phyloP scores from a whole-genome alignment of 2,329 filamentous ascomycete genomes.

The Davidsoniella virescens region DNA sequence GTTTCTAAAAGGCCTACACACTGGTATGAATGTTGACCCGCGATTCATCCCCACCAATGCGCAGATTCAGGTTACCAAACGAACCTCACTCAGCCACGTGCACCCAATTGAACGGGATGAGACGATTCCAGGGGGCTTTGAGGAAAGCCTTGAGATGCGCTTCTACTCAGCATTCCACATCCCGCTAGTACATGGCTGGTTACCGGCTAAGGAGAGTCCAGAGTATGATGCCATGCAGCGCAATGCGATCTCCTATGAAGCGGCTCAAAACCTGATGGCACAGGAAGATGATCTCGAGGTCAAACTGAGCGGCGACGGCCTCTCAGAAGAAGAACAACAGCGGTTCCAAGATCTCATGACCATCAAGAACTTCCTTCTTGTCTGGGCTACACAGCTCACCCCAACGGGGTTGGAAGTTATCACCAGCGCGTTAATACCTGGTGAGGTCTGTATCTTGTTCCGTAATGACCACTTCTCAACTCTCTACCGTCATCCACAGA shows the following conservation, averaged over 20 bases:
- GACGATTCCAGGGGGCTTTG: conserved; percentile 55
- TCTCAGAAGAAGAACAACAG: conserved; percentile 59
- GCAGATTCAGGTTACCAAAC: conserved; percentile 30
- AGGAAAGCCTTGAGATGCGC: conserved; percentile 74
- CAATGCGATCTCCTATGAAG: conserved; percentile 73
- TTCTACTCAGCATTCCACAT: conserved; percentile 81
- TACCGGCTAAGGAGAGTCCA: conserved; percentile 51
- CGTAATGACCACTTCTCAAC: conserved; percentile 96
- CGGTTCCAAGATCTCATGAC: conserved; percentile 67
- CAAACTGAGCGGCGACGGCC: conserved; percentile 45
- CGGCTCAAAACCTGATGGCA: conserved; percentile 78
- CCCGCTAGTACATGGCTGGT: conserved; percentile 84
- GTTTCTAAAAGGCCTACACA: conserved; percentile 78
- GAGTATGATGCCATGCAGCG: conserved; percentile 55
- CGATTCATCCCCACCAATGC: conserved; percentile 52
- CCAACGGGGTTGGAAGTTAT: conserved; percentile 64
- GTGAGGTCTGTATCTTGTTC: conserved; percentile 79
- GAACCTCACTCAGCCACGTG: conserved; percentile 35
- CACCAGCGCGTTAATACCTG: conserved; percentile 51
- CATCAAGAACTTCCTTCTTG: conserved; percentile 68
- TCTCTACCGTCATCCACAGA: conserved; percentile 72
- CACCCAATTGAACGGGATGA: conserved; percentile 33
- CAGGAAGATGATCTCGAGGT: conserved; percentile 75
- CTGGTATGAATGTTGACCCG: conserved; percentile 96
- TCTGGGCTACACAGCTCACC: conserved; percentile 77